phyloP scores from a whole-genome alignment of 2,329 filamentous ascomycete species.

The Fusarium torreyae region DNA sequence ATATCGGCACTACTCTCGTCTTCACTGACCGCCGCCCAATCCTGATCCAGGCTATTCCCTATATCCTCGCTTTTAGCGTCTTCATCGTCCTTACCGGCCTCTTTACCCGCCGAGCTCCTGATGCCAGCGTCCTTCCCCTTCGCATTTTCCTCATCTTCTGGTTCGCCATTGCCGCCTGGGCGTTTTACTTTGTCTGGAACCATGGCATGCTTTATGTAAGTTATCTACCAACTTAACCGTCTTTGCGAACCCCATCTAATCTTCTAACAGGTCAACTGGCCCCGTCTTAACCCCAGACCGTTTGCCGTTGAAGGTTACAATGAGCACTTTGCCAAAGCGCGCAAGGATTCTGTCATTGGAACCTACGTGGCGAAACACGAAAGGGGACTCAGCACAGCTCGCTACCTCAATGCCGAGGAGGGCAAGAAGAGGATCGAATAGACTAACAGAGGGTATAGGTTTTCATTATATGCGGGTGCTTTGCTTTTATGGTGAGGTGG shows the following conservation, averaged over 20 bases:
- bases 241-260: constrained; percentile 24
- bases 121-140: constrained; percentile 84
- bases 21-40: constrained; percentile 90
- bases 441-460: constrained; percentile 27
- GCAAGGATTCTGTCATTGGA: constrained; percentile 87
- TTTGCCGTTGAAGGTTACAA: constrained; percentile 91
- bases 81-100: constrained; percentile 85
- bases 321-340: constrained; percentile 85
- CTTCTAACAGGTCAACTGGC: constrained; percentile 88
- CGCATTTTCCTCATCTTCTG: constrained; percentile 87
- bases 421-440: constrained; percentile 98
- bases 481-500: constrained; percentile 18
- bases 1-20: constrained; percentile 78
- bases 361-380: constrained; percentile 79
- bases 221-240: constrained; percentile 47
- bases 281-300: constrained; percentile 90
- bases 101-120: constrained; percentile 79
- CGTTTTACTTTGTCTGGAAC: constrained; percentile 80
- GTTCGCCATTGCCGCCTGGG: constrained; percentile 78
- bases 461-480: constrained; percentile 28
- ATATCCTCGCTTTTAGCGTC: constrained; percentile 86
- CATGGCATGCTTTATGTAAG: constrained; percentile 96
- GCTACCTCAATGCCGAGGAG: constrained; percentile 90
- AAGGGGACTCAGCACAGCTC: constrained; percentile 84
- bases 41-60: constrained; percentile 93